These are phyloP conservation scores for Epichloe amarillans DNA, from an alignment of 2,329 filamentous ascomycete genomes.

Conservation along the genomic window DNA sequence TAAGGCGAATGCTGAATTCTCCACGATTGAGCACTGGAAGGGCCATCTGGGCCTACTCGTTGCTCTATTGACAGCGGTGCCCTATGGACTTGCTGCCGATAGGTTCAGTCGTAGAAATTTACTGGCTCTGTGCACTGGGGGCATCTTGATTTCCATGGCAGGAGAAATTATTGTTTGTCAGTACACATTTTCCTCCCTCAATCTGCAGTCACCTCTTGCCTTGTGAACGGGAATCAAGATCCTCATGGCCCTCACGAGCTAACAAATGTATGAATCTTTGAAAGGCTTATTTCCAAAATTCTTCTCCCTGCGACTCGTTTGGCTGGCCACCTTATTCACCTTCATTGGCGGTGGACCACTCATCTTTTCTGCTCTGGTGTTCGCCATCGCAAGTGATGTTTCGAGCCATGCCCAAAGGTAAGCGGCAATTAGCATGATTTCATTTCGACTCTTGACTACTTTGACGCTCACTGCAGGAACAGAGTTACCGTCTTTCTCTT, in stretches of 20 bases:
- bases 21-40: neutral
- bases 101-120: conserved; percentile 4
- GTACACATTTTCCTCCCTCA: neutral
- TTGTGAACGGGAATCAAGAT: neutral
- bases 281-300: conserved; percentile 1
- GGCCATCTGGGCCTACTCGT: neutral
- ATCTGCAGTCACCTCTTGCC: neutral
- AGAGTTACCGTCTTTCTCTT: neutral
- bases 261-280: neutral
- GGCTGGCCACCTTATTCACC: neutral
- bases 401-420: conserved; percentile 1
- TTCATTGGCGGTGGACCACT: conserved; percentile 2
- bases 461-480: neutral
- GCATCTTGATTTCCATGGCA: conserved; percentile 1
- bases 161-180: conserved; percentile 3
- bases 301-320: conserved; percentile 1
- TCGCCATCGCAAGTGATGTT: conserved; percentile 4
- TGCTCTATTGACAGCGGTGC: conserved; percentile 1
- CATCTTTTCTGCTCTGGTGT: conserved; percentile 2
- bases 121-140: conserved; percentile 1
- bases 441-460: no score
- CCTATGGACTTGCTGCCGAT: conserved; percentile 5
- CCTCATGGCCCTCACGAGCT: neutral
- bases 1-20: neutral
- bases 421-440: neutral